Evolutionary conservation across 2,329 filamentous ascomycete species (phyloP), one percentile per base, ranked within the genome.

Genomic region (Coniella lustricola): DNA sequence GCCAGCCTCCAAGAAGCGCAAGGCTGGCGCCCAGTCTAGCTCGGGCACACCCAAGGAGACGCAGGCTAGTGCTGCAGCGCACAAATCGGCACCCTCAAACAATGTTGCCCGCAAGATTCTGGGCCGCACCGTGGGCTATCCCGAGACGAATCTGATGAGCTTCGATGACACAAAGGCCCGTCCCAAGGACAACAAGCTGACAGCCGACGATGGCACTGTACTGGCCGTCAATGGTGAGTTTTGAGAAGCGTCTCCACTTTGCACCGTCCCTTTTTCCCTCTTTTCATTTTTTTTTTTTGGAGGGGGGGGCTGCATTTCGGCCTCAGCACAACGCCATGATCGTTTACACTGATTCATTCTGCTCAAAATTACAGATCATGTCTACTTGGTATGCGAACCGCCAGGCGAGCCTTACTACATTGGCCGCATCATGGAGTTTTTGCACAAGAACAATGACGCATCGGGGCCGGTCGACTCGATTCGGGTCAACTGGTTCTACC

Each of bases 401-500:
- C 93, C 93, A 14, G 93, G 93, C 46, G 93, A 98, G 69, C 93
- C 93, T 48, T 98, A 98, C 71, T 98, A 98, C 66, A 74, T 98
- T 56, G 93, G 87, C 55, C 87, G 93, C 59, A 93, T 98, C 65
- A 98, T 98, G 93, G 91, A 98, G 66, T 97, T 97, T 64, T 73
- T 96, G 59, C 89, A 95, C 62, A 72, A 77, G 61, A 82, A 90
- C 59, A 89, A 91, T 62, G 80, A 90, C 64, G 69, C 74, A 32
- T 76, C 74, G 47, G 79, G 82, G 51, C 84, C 86, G 1, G 82
- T 98, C 55, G 91, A 96, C 63, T 82, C 88, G 36, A 69, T 98
- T 60, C 85, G 90, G n/a, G 87, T 97, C 62, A 98, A 98, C 70
- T 98, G 93, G 93, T 96, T 91, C 68, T 97, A 97, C 67, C 83